Evolutionary conservation across 2,329 filamentous ascomycete genomes (phyloP).

Genomic region (Knufia petricola): DNA sequence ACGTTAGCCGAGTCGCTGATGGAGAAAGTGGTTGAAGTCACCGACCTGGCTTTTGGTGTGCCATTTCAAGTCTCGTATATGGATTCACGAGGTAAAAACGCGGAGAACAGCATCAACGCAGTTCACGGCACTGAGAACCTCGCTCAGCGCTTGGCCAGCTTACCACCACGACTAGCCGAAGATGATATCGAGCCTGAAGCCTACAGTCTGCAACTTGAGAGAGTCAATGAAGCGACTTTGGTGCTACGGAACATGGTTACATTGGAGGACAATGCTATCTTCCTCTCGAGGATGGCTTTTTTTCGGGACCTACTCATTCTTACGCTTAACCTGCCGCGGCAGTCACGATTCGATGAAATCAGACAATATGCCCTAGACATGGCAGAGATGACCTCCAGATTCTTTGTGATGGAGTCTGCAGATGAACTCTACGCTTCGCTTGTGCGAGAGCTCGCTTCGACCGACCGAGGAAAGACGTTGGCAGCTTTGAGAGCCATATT

Average conservation of each 20-base stretch:
- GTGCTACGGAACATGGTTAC: constrained; percentile 96
- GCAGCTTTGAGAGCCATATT: constrained; percentile 72
- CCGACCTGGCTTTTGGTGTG: constrained; percentile 69
- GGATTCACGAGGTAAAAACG: constrained; percentile 41
- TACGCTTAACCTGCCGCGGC: constrained; percentile 63
- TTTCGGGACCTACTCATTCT: constrained; percentile 78
- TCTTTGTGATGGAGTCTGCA: constrained; percentile 58
- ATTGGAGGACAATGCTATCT: constrained; percentile 75
- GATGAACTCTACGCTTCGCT: constrained; percentile 74
- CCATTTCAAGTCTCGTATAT: constrained; percentile 73
- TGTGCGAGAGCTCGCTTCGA: constrained; percentile 41
- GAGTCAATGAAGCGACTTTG: constrained; percentile 75
- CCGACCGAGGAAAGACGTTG: constrained; percentile 71
- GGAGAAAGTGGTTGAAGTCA: constrained; percentile 71
- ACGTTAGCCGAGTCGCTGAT: constrained; percentile 80
- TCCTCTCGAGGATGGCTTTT: constrained; percentile 64
- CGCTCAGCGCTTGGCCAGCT: constrained; percentile 58
- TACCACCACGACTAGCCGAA: constrained; percentile 54
- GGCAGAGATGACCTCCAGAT: constrained; percentile 79
- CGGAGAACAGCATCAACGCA: constrained; percentile 54
- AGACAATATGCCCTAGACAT: constrained; percentile 89
- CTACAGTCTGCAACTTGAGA: constrained; percentile 61
- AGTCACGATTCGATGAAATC: constrained; percentile 66
- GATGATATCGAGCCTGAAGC: constrained; percentile 32
- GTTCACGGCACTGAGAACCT: constrained; percentile 60